Percentiles rank a stretch among this genome's conserved stretches.
Conservation (phyloP, 768 basidiomycete species). For the Xerocomellus amylosporus region DNA sequence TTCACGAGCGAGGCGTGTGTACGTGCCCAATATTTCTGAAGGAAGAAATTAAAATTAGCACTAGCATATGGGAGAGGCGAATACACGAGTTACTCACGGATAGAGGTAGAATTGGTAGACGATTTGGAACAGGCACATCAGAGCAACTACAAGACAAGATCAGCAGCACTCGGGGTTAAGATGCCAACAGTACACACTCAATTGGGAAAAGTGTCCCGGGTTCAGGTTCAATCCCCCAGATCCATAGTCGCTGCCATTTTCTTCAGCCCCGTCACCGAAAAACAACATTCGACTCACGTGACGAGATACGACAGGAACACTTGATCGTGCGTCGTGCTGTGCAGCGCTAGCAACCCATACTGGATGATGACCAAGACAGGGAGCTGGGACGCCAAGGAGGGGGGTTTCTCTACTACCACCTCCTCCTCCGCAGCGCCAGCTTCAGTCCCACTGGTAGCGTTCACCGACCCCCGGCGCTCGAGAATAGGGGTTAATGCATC, state of each 20-base stretch:
- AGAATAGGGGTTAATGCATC: conserved; percentile 49
- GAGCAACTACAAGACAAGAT: conserved; percentile 54
- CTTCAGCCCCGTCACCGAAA: neutral
- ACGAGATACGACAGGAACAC: conserved; percentile 90
- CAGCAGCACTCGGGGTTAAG: conserved; percentile 1
- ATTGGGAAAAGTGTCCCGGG: conserved; percentile 88
- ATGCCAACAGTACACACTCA: conserved; percentile 52
- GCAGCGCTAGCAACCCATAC: conserved; percentile 86
- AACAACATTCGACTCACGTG: conserved; percentile 17
- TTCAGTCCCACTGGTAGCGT: conserved; percentile 15
- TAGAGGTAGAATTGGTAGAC: conserved; percentile 89
- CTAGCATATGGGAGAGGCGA: neutral
- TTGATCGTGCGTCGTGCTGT: conserved; percentile 88
- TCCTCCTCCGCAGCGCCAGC: conserved; percentile 39
- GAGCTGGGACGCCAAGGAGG: conserved; percentile 68
- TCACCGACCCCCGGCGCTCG: conserved; percentile 43
- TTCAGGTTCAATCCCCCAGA: conserved; percentile 89
- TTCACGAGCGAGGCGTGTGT: neutral
- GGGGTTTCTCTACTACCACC: conserved; percentile 48
- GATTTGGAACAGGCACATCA: conserved; percentile 95
- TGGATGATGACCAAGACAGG: conserved; percentile 86
- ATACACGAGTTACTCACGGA: conserved; percentile 53
- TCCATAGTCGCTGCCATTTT: conserved; percentile 59
- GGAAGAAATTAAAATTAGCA: neutral
- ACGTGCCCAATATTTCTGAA: conserved; percentile 63